These are phyloP conservation scores for Neurospora terricola DNA, from an alignment of 495 filamentous ascomycete species.

Conservation along the genomic window DNA sequence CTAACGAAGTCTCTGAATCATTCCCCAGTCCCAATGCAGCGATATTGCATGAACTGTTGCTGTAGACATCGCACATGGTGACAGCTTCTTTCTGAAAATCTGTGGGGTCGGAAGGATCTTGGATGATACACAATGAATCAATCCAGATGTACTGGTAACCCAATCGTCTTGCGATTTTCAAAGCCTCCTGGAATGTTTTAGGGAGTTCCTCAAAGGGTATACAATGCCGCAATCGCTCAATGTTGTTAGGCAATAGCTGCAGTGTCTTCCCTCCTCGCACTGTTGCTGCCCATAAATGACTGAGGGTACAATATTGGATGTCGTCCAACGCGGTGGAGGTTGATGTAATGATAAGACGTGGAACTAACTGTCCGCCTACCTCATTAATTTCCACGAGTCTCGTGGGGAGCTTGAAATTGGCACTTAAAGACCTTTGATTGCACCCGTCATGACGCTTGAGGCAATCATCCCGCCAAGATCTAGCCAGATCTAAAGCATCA, in stretches of 20 bases:
- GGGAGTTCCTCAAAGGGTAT: not conserved
- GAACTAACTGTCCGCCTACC: not conserved
- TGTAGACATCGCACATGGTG: not conserved
- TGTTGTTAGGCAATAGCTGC: not conserved
- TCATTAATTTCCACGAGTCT: not conserved
- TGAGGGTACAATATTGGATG: not conserved
- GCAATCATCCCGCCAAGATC: not conserved
- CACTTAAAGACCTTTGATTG: not conserved
- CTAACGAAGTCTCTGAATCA: too few species aligned
- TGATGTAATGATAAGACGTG: not conserved
- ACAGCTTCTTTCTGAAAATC: not conserved
- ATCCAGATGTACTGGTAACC: not conserved
- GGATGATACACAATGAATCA: not conserved
- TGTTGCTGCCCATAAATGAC: not conserved
- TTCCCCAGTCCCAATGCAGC: not conserved
- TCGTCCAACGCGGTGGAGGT: not conserved
- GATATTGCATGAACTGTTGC: not conserved
- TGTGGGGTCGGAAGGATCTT: not conserved
- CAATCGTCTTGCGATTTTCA: not conserved
- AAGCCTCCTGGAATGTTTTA: not conserved
- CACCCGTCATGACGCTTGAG: not conserved
- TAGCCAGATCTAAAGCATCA: not conserved
- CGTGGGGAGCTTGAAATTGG: not conserved
- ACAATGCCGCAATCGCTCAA: not conserved
- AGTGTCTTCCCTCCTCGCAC: not conserved